These are phyloP conservation scores for Schizopora paradoxa DNA, from an alignment of 1,284 basidiomycete species.

Conservation along the genomic window DNA sequence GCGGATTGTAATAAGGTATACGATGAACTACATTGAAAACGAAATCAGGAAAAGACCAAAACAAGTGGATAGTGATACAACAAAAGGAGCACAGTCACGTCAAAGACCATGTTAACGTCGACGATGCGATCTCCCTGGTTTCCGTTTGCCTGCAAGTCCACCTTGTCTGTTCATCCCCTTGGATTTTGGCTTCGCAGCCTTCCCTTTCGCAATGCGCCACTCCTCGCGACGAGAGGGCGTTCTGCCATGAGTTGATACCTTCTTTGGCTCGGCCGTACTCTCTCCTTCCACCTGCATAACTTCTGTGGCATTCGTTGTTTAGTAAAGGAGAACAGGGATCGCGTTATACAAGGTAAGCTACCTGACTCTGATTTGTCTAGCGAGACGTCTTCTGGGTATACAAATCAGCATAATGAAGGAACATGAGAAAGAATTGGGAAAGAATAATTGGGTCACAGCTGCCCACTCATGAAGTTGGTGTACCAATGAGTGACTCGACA, in stretches of 20 bases:
- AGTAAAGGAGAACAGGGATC: background rate
- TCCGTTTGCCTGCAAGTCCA: constrained; percentile 48
- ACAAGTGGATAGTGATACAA: no score
- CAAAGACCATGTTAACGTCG: constrained; percentile 44
- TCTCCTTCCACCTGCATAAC: background rate
- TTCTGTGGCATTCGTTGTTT: background rate
- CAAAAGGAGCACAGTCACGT: constrained; percentile 18
- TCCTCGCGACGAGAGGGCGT: constrained; percentile 64
- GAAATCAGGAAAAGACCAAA: no score
- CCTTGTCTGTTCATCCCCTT: constrained; percentile 66
- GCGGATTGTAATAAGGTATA: no score
- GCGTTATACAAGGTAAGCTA: no score
- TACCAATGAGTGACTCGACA: no score
- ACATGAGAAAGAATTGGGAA: no score
- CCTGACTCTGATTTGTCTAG: constrained; percentile 25
- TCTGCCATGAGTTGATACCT: constrained; percentile 70
- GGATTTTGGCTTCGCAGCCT: constrained; percentile 44
- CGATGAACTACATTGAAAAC: no score
- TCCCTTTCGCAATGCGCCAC: constrained; percentile 71
- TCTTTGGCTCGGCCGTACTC: constrained; percentile 26
- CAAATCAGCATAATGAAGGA: no score
- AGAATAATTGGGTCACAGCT: no score
- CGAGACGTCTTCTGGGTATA: no score
- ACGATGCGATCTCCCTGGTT: constrained; percentile 63
- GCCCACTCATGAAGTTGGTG: no score